Conservation (phyloP, 306 rosid species). For the Argentina anserina region DNA sequence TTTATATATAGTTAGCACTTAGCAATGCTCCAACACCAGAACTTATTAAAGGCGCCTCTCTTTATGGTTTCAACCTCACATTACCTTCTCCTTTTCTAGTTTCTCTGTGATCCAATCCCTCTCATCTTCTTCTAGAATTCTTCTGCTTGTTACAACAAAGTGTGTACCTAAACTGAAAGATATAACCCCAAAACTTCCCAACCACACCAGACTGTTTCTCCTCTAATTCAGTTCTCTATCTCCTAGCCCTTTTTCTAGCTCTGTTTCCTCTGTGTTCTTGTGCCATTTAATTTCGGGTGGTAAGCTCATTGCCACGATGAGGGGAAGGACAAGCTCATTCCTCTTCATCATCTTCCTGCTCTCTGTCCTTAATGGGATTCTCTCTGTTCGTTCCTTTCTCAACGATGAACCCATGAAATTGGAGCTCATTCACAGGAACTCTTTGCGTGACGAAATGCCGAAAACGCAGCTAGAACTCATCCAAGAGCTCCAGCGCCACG, state of each 20-base stretch:
- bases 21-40: conserved; percentile 1
- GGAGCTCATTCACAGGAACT: conserved; percentile 51
- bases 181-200: neutral
- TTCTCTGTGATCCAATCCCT: neutral
- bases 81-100: conserved; percentile 2
- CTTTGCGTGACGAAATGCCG: neutral
- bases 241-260: neutral
- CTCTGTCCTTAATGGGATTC: conserved; percentile 14
- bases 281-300: neutral
- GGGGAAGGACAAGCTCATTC: neutral
- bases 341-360: conserved; percentile 30
- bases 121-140: conserved; percentile 28
- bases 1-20: conserved; percentile 1
- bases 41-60: conserved; percentile 28
- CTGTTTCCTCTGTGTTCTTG: neutral
- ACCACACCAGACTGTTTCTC: neutral
- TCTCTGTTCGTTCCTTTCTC: neutral
- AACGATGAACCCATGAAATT: conserved; percentile 17
- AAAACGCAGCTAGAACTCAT: conserved; percentile 18
- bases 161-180: neutral
- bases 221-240: neutral
- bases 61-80: conserved; percentile 1
- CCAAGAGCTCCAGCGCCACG: conserved; percentile 37
- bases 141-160: neutral
- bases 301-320: neutral